A percentile compares a stretch with the other conserved stretches of the same genome.
phyloP scores from a whole-genome alignment of 371 early-diverging fungal genomes.

The Smittium mucronatum region DNA sequence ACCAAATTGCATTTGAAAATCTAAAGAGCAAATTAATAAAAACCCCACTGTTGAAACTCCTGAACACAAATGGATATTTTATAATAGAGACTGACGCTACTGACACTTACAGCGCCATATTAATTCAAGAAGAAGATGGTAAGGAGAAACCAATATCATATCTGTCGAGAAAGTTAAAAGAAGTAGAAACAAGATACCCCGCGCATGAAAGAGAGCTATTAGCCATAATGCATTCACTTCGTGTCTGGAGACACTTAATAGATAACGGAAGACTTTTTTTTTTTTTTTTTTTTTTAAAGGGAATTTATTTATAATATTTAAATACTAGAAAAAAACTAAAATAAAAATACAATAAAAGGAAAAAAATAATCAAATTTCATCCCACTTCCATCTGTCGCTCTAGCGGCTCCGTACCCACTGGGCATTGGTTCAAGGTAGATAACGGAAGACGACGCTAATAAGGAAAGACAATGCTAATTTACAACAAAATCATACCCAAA shows the following conservation, averaged over 20 bases:
- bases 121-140: neutral
- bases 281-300: no score
- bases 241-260: neutral
- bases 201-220: constrained; percentile 5
- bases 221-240: neutral
- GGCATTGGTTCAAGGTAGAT: no score
- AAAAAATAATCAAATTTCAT: no score
- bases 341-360: no score
- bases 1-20: neutral
- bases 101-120: neutral
- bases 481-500: neutral
- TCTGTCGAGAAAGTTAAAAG: constrained; percentile 1
- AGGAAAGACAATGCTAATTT: neutral
- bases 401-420: no score
- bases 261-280: no score
- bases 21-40: neutral
- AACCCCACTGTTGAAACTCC: neutral
- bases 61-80: neutral
- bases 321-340: no score
- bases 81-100: constrained; percentile 1
- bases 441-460: neutral
- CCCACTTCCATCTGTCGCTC: no score
- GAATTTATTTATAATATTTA: no score
- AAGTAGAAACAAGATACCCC: neutral
- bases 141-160: neutral